Base-by-base conservation (phyloP, 192 early-diverging fungal species). In the Gorgonomyces haynaldii region DNA sequence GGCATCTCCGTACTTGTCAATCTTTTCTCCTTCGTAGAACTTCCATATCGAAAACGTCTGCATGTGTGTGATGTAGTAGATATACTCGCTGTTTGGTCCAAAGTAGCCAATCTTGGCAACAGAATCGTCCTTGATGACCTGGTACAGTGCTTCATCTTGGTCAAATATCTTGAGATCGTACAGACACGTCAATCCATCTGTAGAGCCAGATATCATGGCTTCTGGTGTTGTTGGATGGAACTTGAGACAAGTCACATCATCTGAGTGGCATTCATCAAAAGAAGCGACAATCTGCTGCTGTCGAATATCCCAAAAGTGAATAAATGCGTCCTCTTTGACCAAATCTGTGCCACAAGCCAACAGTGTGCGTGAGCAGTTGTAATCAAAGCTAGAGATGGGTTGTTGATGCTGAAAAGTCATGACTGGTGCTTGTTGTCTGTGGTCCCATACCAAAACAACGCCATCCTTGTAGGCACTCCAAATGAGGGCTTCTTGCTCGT, bases 21-120 rank as follows among this genome's bases (percentile, higher is more conserved):
- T 48, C 23, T 46, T 32, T 20, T 76, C 52, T 10, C 40, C 63
- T 17, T 79, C 70, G n/a, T 72, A 39, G 23, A 63, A 58, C 15
- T 61, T 82, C 70, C 84, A 89, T 19, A 96, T 52, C 30, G 84
- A 80, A 20, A 95, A 76, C 0, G 92, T 95, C 58, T 98, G 90
- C 52, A 89, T 81, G 54, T 96, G 91, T 23, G 82, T 93, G 9
- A 86, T 60, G 31, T 74, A 77, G 52, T 88, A 98, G 4, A 96
- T 45, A 61, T 88, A 95, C 65, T 96, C 89, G n/a, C 72, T 69
- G 6, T 58, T 57, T 1, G 91, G 88, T 10, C 95, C 95, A 65
- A 96, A 96, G 64, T 84, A 98, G 2, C 92, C 92, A 45, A 82
- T 60, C 47, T 73, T 81, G 56, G 76, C 74, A n/a, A 98, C 72